A percentile compares a stretch with the other conserved stretches of the same genome.
Evolutionary conservation across 192 early-diverging fungal species (phyloP).

Genomic region (Gigaspora rosea): DNA sequence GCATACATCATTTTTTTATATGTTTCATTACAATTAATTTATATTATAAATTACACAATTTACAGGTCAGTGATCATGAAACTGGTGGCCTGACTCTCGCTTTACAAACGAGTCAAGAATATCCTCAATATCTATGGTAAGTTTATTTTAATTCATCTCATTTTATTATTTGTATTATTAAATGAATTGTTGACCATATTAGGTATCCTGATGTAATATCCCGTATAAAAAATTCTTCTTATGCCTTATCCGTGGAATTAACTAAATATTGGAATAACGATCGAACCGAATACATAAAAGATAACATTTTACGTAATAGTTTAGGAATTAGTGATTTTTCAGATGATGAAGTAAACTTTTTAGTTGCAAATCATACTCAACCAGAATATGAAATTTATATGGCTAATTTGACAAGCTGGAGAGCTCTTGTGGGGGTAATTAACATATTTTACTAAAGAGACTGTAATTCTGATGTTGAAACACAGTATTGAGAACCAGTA

Average conservation of each 20-base stretch:
- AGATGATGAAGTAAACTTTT: constrained; percentile 57
- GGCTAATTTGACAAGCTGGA: constrained; percentile 52
- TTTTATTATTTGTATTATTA: background rate
- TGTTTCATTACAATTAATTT: background rate
- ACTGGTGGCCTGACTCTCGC: constrained; percentile 92
- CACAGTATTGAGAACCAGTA: constrained; percentile 2
- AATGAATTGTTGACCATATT: background rate
- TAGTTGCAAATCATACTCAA: constrained; percentile 39
- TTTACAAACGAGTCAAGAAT: constrained; percentile 64
- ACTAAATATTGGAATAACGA: constrained; percentile 31
- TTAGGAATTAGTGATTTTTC: constrained; percentile 56
- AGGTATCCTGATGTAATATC: constrained; percentile 74
- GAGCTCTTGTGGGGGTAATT: constrained; percentile 61
- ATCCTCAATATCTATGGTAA: constrained; percentile 88
- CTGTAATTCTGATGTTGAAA: background rate
- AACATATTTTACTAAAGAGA: background rate
- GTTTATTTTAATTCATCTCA: background rate
- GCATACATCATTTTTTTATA: background rate
- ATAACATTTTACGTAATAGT: background rate
- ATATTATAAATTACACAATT: background rate
- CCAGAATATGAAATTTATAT: constrained; percentile 51
- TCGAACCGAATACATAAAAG: constrained; percentile 13
- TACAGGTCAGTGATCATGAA: constrained; percentile 84
- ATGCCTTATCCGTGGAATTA: constrained; percentile 53
- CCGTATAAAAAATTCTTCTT: constrained; percentile 70